phyloP scores from a whole-genome alignment of 169 alveolate genomes.

The Eimeria necatrix region DNA sequence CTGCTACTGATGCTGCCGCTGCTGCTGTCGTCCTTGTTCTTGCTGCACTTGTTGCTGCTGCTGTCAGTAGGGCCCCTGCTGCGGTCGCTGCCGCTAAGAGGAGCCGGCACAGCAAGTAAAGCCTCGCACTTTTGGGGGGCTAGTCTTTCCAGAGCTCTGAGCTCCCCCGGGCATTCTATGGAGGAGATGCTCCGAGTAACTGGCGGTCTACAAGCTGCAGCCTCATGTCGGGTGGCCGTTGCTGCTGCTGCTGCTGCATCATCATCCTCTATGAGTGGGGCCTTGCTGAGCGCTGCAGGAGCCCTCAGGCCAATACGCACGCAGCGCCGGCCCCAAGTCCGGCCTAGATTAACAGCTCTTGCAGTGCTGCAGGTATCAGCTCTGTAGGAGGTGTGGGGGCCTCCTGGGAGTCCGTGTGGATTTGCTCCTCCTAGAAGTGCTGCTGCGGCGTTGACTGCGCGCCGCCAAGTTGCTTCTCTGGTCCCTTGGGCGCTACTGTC shows the following conservation, averaged over 20 bases:
- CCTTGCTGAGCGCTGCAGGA: not conserved
- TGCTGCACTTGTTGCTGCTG: not conserved
- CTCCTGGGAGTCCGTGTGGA: not conserved
- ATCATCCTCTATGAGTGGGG: not conserved
- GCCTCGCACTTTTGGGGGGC: not conserved
- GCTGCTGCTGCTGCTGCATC: constrained; percentile 6
- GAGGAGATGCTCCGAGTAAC: not conserved
- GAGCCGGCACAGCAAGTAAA: not conserved
- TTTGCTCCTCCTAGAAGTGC: not conserved
- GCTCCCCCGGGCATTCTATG: not conserved
- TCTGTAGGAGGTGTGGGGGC: not conserved
- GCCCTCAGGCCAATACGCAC: not conserved
- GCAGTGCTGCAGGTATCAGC: not conserved
- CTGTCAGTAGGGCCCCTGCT: not conserved
- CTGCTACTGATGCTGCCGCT: not conserved
- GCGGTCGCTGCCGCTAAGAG: not conserved
- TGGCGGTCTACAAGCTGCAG: not conserved
- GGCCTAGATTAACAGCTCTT: not conserved
- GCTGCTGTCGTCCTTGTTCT: not conserved
- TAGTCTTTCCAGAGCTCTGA: not conserved
- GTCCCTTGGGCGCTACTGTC: not conserved
- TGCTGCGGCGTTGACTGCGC: not conserved
- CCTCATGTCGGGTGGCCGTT: not conserved
- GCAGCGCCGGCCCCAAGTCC: constrained; percentile 4
- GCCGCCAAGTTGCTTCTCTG: not conserved